A percentile compares a stretch with the other conserved stretches of the same genome.
Evolutionary conservation across 352 stramenopile genomes (phyloP).

Genomic region (Pythium diclinum): DNA sequence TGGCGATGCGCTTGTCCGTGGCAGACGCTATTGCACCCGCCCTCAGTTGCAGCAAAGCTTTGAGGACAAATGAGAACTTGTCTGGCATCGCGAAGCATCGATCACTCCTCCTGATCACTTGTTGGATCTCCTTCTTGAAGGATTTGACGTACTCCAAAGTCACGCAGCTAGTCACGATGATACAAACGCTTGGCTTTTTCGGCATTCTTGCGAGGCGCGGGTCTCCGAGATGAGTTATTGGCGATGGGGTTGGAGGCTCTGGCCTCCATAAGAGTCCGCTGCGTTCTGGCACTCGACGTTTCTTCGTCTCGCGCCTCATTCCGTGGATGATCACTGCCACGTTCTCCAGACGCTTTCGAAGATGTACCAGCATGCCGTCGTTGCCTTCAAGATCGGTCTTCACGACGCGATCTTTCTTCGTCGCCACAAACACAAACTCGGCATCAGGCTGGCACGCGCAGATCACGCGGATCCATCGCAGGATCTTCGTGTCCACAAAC

Average conservation of each 20-base stretch:
- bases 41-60: not conserved
- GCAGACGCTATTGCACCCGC: not conserved
- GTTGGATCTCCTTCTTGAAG: not conserved
- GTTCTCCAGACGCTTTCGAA: not conserved
- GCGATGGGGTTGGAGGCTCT: too few relatives aligned
- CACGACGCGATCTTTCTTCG: conserved; percentile 6
- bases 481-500: conserved; percentile 3
- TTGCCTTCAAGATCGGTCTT: not conserved
- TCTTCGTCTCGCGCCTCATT: not conserved
- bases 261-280: not conserved
- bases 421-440: conserved; percentile 21
- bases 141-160: not conserved
- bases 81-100: conserved; percentile 5
- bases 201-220: not conserved
- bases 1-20: not conserved
- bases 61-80: conserved; percentile 1
- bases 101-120: not conserved
- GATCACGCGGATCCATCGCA: conserved; percentile 16
- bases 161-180: not conserved
- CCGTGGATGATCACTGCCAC: not conserved
- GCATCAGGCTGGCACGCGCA: conserved; percentile 6
- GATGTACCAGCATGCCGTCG: not conserved
- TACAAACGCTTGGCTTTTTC: not conserved
- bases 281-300: not conserved
- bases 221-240: not conserved